A percentile compares a stretch with the other conserved stretches of the same genome.
These are phyloP conservation scores for Logfia minima DNA, from an alignment of 129 eudicot genomes.

Conservation along the genomic window DNA sequence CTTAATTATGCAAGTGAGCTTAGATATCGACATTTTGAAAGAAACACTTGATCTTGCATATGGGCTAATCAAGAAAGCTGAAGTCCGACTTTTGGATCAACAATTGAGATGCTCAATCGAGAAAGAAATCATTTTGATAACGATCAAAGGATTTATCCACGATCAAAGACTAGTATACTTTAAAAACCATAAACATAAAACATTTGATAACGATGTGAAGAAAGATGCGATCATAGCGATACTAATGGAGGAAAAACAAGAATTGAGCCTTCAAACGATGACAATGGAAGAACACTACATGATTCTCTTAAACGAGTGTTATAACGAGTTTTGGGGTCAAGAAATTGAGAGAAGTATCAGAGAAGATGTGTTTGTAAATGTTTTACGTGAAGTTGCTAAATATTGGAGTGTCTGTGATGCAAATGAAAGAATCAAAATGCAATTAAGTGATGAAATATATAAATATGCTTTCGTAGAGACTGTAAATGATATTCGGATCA, in stretches of 20 bases:
- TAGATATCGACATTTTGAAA: conserved; percentile 52
- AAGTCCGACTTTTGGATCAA: conserved; percentile 45
- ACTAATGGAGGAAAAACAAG: conserved; percentile 35
- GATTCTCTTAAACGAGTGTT: conserved; percentile 38
- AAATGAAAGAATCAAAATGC: conserved; percentile 8
- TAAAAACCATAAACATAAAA: conserved; percentile 28
- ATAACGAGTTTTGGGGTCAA: conserved; percentile 21
- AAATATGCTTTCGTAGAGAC: conserved; percentile 20
- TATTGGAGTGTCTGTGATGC: conserved; percentile 10
- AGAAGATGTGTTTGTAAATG: conserved; percentile 16
- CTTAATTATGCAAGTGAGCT: conserved; percentile 48
- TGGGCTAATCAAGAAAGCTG: conserved; percentile 46
- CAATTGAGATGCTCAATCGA: conserved; percentile 50
- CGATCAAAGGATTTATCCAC: conserved; percentile 42
- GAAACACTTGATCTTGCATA: conserved; percentile 51
- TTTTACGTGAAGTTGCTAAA: conserved; percentile 21
- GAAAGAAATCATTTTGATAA: conserved; percentile 41
- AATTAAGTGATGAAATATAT: conserved; percentile 37
- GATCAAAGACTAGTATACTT: conserved; percentile 26
- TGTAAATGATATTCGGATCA: conserved; percentile 25
- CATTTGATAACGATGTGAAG: conserved; percentile 5
- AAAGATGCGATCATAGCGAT: conserved; percentile 44
- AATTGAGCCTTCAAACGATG: conserved; percentile 26
- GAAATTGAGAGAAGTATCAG: conserved; percentile 27
- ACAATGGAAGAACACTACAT: conserved; percentile 46